A percentile compares a stretch with the other conserved stretches of the same genome.
These are phyloP conservation scores for Peltaster fructicola DNA, from an alignment of 2,329 filamentous ascomycete species.

Conservation along the genomic window DNA sequence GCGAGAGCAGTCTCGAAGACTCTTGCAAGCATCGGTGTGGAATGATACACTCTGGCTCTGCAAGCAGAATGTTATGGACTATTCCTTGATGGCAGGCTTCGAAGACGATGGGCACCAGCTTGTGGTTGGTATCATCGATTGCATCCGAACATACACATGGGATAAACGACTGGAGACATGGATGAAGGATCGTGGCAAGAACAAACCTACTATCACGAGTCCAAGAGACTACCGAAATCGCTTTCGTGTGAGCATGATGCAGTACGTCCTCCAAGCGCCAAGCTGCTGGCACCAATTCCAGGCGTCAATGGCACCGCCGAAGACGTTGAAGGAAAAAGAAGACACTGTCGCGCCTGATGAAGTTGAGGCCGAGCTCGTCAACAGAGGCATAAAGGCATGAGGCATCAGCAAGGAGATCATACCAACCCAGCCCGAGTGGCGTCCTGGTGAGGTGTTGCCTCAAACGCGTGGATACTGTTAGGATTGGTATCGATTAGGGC, in stretches of 20 bases:
- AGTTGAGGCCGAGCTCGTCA: too few species aligned
- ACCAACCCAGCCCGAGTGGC: too few species aligned
- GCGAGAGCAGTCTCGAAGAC: conserved; percentile 87
- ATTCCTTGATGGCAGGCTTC: conserved; percentile 94
- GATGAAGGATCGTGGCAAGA: conserved; percentile 92
- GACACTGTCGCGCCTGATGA: too few species aligned
- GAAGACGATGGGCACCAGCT: conserved; percentile 80
- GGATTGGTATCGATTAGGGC: too few species aligned
- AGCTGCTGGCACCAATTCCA: conserved; percentile 60
- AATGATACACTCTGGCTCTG: conserved; percentile 94
- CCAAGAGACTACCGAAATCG: conserved; percentile 95
- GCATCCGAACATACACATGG: conserved; percentile 96
- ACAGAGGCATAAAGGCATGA: too few species aligned
- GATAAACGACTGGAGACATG: conserved; percentile 99
- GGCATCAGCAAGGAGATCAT: too few species aligned
- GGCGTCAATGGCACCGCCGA: conserved; percentile 16
- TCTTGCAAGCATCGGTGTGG: conserved; percentile 81
- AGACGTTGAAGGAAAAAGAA: conserved; percentile 13
- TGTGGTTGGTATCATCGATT: conserved; percentile 95
- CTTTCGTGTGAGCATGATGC: conserved; percentile 90
- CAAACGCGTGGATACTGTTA: too few species aligned
- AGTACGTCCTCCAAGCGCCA: conserved; percentile 60
- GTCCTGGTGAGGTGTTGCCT: too few species aligned
- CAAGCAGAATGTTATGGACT: conserved; percentile 97
- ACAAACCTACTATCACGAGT: conserved; percentile 83